A percentile compares a stretch with the other conserved stretches of the same genome.
Evolutionary conservation across 1,284 basidiomycete genomes (phyloP).

Genomic region (Schizophyllum commune): DNA sequence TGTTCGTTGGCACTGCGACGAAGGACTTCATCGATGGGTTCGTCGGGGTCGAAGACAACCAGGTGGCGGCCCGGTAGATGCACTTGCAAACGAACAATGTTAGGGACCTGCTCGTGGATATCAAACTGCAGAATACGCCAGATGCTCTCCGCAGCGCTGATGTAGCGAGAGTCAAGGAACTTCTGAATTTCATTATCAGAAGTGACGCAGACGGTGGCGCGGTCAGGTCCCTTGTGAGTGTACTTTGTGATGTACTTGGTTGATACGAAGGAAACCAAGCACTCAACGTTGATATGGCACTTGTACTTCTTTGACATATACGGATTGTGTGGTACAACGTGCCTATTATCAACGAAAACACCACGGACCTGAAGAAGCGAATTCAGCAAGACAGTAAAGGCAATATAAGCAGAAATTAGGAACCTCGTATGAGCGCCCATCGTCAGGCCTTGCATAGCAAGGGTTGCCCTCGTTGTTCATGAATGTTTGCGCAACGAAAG

Average conservation of each 20-base stretch:
- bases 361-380: constrained; percentile 14
- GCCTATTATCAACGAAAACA: constrained; percentile 20
- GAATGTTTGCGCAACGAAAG: constrained; percentile 23
- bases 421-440: constrained; percentile 23
- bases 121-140: constrained; percentile 28
- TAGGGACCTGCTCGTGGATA: constrained; percentile 23
- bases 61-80: constrained; percentile 2
- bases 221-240: constrained; percentile 26
- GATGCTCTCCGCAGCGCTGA: constrained; percentile 26
- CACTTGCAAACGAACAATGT: constrained; percentile 19
- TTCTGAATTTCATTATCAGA: constrained; percentile 24
- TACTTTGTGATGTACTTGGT: constrained; percentile 38
- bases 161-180: constrained; percentile 29
- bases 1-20: not conserved
- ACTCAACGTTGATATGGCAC: constrained; percentile 43
- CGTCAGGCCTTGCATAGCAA: constrained; percentile 23
- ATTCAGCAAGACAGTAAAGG: constrained; percentile 18
- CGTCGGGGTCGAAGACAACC: not conserved
- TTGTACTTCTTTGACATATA: constrained; percentile 22
- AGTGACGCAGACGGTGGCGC: constrained; percentile 22
- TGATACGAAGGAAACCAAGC: constrained; percentile 16
- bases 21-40: not conserved
- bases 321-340: constrained; percentile 32
- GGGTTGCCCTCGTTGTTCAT: constrained; percentile 32
- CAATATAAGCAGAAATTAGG: constrained; percentile 14